phyloP scores from a whole-genome alignment of 768 basidiomycete genomes.

The Lactifluus pinguis region DNA sequence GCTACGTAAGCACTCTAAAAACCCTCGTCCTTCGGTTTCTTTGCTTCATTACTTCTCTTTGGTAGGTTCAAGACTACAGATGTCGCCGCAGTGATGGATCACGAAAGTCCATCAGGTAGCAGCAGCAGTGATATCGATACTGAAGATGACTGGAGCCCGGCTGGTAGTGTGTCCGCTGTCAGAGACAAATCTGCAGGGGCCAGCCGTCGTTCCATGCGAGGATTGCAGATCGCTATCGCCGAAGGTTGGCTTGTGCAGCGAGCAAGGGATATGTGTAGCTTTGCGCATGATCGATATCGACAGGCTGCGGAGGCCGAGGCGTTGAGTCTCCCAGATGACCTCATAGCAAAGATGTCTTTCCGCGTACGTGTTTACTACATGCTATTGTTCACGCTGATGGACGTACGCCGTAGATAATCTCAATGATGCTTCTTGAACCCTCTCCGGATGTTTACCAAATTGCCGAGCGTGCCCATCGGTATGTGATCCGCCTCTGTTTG shows the following conservation, averaged over 20 bases:
- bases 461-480: constrained; percentile 62
- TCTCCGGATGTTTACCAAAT: constrained; percentile 58
- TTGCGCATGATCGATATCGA: constrained; percentile 65
- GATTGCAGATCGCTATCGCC: constrained; percentile 53
- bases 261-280: constrained; percentile 68
- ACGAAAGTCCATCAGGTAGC: constrained; percentile 51
- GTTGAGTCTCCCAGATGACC: constrained; percentile 37
- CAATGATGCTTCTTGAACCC: constrained; percentile 60
- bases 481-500: constrained; percentile 9
- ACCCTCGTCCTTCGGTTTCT: background rate
- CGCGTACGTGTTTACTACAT: constrained; percentile 34
- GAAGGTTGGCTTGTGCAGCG: constrained; percentile 71
- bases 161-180: constrained; percentile 41
- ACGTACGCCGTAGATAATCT: constrained; percentile 40
- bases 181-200: constrained; percentile 33
- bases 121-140: constrained; percentile 41
- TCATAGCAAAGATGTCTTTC: constrained; percentile 59
- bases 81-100: constrained; percentile 64
- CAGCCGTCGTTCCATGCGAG: constrained; percentile 53
- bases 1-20: constrained; percentile 41
- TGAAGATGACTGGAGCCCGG: constrained; percentile 42
- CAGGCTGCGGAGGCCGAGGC: constrained; percentile 62
- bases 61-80: constrained; percentile 64
- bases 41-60: background rate
- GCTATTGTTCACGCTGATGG: background rate